Evolutionary conservation across 495 filamentous ascomycete species (phyloP).

Genomic region (Annulohypoxylon moriforme): DNA sequence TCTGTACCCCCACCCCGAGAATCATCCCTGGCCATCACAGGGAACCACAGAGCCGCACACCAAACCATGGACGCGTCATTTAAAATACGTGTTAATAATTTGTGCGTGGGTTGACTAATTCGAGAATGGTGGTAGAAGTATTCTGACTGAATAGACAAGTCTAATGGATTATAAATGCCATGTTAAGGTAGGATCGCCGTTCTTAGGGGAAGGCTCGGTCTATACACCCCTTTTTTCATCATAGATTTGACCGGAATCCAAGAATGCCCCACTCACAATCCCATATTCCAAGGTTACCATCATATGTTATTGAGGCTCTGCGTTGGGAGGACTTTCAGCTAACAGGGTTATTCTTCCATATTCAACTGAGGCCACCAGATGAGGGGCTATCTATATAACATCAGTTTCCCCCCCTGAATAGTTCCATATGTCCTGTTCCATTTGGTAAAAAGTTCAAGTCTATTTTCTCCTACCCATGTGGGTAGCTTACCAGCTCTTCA

Average conservation of each 20-base stretch:
- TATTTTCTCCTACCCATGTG: background rate
- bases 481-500: background rate
- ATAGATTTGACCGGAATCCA: background rate
- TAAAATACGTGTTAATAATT: background rate
- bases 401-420: background rate
- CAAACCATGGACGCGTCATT: background rate
- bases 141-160: background rate
- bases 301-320: background rate
- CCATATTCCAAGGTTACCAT: background rate
- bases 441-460: background rate
- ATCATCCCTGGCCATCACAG: background rate
- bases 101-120: background rate
- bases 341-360: background rate
- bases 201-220: background rate
- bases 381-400: background rate
- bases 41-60: background rate
- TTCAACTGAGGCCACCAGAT: background rate
- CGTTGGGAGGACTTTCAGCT: background rate
- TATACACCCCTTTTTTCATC: background rate
- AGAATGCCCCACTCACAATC: background rate
- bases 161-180: background rate
- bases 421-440: background rate
- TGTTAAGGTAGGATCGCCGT: background rate
- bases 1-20: background rate
- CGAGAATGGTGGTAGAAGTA: background rate